phyloP scores from a whole-genome alignment of 495 filamentous ascomycete genomes.

The Schizothecium vesticola region DNA sequence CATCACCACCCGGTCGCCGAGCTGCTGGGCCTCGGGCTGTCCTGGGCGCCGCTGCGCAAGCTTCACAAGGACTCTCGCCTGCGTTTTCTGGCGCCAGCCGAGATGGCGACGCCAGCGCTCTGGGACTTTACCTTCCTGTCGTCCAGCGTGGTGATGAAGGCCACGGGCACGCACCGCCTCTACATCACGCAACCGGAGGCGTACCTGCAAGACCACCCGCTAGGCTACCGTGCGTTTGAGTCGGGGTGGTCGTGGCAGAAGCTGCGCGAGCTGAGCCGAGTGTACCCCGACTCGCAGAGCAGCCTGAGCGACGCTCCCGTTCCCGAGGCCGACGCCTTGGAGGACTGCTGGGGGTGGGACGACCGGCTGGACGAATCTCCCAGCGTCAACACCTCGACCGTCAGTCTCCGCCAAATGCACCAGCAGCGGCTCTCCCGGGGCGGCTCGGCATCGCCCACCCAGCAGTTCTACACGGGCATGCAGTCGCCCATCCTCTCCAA shows the following conservation, averaged over 20 bases:
- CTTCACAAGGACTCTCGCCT: constrained; percentile 61
- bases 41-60: constrained; percentile 66
- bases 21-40: constrained; percentile 47
- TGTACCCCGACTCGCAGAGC: constrained; percentile 42
- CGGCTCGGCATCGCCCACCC: constrained; percentile 33
- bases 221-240: constrained; percentile 40
- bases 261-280: constrained; percentile 52
- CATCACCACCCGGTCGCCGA: constrained; percentile 30
- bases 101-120: constrained; percentile 60
- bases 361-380: constrained; percentile 48
- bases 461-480: constrained; percentile 28
- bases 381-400: constrained; percentile 24
- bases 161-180: constrained; percentile 51
- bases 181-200: constrained; percentile 62
- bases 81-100: constrained; percentile 56
- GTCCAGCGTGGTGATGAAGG: constrained; percentile 59
- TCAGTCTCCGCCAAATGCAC: constrained; percentile 35
- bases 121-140: constrained; percentile 64
- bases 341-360: constrained; percentile 49
- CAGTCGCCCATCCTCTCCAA: constrained; percentile 30
- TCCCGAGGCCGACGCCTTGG: constrained; percentile 54
- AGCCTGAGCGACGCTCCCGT: constrained; percentile 34
- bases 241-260: constrained; percentile 57
- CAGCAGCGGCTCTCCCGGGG: constrained; percentile 30
- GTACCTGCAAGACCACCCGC: constrained; percentile 55